Percentiles rank a stretch among this genome's conserved stretches.
These are phyloP conservation scores for Rhazya stricta DNA, from an alignment of 257 asterid species.

Conservation along the genomic window DNA sequence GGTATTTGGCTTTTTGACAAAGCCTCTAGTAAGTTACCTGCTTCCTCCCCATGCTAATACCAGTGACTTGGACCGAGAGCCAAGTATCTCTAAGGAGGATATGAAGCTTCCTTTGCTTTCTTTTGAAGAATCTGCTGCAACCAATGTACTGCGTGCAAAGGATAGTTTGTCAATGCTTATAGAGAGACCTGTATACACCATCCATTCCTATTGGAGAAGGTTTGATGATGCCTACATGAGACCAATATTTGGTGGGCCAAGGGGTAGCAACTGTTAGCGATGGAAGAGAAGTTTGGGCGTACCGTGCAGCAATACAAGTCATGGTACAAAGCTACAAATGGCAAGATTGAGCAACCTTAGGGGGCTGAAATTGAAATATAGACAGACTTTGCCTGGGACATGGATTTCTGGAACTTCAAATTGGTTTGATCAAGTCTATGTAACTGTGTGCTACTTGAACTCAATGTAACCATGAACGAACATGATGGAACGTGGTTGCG, in stretches of 20 bases:
- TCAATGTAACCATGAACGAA: too few species aligned
- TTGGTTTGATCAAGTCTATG: too few species aligned
- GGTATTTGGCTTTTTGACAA: conserved; percentile 87
- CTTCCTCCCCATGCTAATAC: conserved; percentile 42
- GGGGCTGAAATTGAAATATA: too few species aligned
- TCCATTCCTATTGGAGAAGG: conserved; percentile 79
- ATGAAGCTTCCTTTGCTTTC: conserved; percentile 78
- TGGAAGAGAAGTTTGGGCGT: neutral
- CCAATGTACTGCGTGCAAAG: conserved; percentile 56
- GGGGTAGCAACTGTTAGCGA: conserved; percentile 7
- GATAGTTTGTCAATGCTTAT: conserved; percentile 70
- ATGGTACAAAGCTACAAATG: neutral
- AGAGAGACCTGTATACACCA: conserved; percentile 73
- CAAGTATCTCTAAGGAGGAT: conserved; percentile 57
- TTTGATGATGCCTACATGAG: conserved; percentile 86
- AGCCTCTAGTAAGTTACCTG: conserved; percentile 57
- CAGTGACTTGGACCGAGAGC: conserved; percentile 47
- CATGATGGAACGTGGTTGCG: neutral
- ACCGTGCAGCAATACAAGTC: neutral
- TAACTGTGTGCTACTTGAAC: neutral
- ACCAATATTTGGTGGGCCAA: conserved; percentile 74
- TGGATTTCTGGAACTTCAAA: neutral
- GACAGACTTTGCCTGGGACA: neutral
- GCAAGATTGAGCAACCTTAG: neutral
- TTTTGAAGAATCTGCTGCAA: conserved; percentile 71